Evolutionary conservation across 331 rosid genomes (phyloP), one percentile per base, ranked within the genome.

Genomic region (Malus hybrid): DNA sequence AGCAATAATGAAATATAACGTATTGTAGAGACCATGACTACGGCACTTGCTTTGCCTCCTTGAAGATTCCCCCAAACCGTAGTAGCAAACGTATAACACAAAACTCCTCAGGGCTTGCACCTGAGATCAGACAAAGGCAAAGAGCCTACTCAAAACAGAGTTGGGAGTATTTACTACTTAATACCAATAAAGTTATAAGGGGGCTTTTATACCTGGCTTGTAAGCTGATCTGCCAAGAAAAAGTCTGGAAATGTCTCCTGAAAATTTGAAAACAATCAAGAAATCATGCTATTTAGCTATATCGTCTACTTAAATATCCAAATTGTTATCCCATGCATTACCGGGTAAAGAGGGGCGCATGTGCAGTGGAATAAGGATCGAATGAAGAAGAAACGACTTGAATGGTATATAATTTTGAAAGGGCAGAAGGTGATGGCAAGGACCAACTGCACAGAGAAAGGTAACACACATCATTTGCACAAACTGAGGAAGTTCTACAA

Each of bases 211-310:
- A 89, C 93, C 93, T 90, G 97, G 78, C 94, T 86, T 12, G 93
- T 83, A 72, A 93, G 92, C 85, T 90, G 94, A 70, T 90, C 93
- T 22, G 93, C 96, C 85, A 88, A 82, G 85, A 88, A 86, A 83
- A 86, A 86, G 39, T 90, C 89, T 13, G 80, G 77, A 79, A 87
- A 79, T 57, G 77, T 86, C 80, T 88, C 94, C 94, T 89, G 84
- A 75, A 80, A 73, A 75, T 39, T 39, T 44, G 10, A 56, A 73
- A 44, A 56, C 7, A 39, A 10, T 52, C 33, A 34, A 73, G 9
- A 50, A 60, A 44, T 66, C 30, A 61, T 30, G 44, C 30, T 65
- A 44, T 70, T 44, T 16, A 63, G 61, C 68, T 42, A 30, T 63
- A 36, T 50, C 22, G 73, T 50, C 55, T 55, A 68, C 71, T 55